Base-by-base conservation (phyloP, 306 rosid genomes). In the Gastrolobium bilobum region DNA sequence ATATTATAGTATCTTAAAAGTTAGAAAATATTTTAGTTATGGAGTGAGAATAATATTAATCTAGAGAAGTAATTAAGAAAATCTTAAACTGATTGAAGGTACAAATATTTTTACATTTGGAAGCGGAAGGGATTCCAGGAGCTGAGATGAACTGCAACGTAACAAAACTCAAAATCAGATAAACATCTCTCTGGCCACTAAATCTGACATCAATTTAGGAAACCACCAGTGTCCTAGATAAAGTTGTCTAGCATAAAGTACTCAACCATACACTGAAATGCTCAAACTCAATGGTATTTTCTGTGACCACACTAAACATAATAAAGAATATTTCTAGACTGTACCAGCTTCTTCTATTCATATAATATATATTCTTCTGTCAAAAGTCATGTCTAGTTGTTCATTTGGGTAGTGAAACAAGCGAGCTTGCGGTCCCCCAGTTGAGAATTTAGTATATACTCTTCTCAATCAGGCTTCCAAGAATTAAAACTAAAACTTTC, bases 121-220 rank as follows among this genome's bases (percentile, higher is more conserved):
- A 65, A 96, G 97, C 9, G 87, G 94, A 71, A 93, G 98, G 61
- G 93, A 79, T 81, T 96, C 99, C 86, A 93, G 71, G 71, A 93
- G 92, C 84, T 96, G 99, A 75, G 98, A 93, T 78, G 98, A 86
- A 82, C 99, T 96, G 94, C 88, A 82, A 78, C 6, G 54, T 90
- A 82, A 76, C 61, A 78, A 77, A 88, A 69, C 51, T 47, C 68
- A 70, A 59, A 86, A 75, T 87, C 77, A 89, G 84, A 76, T 77
- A 44, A 66, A 48, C 62, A 13, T 58, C 53, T 63, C 47, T 71
- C 37, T 13, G 39, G 66, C 35, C 57, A 79, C 37, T 50, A 71
- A 68, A 50, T 63, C 60, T 79, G 39, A 51, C 78, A 71, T 34
- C 29, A 35, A 15, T 69, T 46, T 20, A 20, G 59, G 75, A 68